phyloP scores from a whole-genome alignment of 2,329 filamentous ascomycete genomes.

The Aspergillus tubingensis region DNA sequence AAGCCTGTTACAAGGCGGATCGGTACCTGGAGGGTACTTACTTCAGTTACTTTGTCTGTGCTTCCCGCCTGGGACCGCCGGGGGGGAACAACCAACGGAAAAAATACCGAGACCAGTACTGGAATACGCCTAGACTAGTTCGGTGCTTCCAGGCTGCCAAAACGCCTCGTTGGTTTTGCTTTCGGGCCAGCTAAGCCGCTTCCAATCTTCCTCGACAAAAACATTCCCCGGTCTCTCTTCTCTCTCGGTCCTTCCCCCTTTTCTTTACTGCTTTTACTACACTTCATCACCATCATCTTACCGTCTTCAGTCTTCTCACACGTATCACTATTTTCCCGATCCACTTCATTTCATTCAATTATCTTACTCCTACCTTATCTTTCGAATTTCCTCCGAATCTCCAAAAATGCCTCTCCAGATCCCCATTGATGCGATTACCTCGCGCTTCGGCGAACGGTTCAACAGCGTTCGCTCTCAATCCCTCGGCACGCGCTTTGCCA shows the following conservation, averaged over 20 bases:
- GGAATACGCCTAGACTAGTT: background rate
- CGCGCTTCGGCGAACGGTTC: conserved; percentile 88
- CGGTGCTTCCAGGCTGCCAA: background rate
- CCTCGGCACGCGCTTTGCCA: conserved; percentile 80
- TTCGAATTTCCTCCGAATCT: background rate
- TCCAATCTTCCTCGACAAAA: conserved; percentile 8
- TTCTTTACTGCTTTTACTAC: conserved; percentile 1
- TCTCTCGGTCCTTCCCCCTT: conserved; percentile 5
- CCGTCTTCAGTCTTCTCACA: background rate
- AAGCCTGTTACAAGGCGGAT: background rate
- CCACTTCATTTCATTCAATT: background rate
- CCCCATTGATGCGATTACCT: conserved; percentile 86
- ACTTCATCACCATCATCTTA: conserved; percentile 6
- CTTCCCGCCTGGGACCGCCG: background rate
- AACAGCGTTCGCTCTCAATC: conserved; percentile 78
- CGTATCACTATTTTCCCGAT: background rate
- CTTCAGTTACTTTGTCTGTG: background rate
- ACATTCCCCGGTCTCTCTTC: background rate
- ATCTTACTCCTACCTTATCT: background rate
- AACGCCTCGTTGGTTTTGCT: conserved; percentile 8
- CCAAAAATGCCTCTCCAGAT: conserved; percentile 87
- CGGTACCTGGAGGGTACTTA: background rate
- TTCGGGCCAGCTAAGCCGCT: conserved; percentile 24
- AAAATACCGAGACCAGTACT: no score
- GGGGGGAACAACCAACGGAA: no score